Evolutionary conservation across 2,329 filamentous ascomycete species (phyloP).

Genomic region (Whalleya microplaca): DNA sequence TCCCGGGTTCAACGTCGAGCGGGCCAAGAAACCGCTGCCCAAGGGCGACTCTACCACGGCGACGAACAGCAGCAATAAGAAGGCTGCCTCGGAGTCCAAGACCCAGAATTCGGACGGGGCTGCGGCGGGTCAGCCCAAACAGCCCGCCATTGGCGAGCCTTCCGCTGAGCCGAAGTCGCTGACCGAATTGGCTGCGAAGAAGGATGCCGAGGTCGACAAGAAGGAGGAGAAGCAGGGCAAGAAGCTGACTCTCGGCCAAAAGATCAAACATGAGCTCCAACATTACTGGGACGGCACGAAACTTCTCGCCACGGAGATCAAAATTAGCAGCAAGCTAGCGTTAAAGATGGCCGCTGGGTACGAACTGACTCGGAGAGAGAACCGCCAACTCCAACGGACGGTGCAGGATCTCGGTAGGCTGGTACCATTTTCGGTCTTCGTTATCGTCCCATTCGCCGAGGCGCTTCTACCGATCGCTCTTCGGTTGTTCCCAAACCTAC

Average conservation of each 20-base stretch:
- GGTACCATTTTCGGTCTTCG: slow-evolving; percentile 94
- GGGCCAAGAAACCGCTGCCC: slow-evolving; percentile 82
- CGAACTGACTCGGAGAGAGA: slow-evolving; percentile 90
- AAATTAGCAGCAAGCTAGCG: slow-evolving; percentile 87
- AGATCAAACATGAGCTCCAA: slow-evolving; percentile 88
- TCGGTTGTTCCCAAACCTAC: slow-evolving; percentile 94
- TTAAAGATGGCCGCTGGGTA: slow-evolving; percentile 98
- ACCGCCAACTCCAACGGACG: slow-evolving; percentile 89
- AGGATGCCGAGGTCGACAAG: slow-evolving; percentile 63
- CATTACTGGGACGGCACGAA: slow-evolving; percentile 99
- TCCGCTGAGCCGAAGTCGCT: slow-evolving; percentile 50
- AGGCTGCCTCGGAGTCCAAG: slow-evolving; percentile 37
- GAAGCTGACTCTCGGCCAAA: slow-evolving; percentile 87
- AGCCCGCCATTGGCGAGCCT: slow-evolving; percentile 34
- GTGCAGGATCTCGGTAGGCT: slow-evolving; percentile 91
- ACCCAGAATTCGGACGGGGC: slow-evolving; percentile 35
- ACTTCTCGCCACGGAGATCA: slow-evolving; percentile 87
- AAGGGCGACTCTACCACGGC: slow-evolving; percentile 52
- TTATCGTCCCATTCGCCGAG: slow-evolving; percentile 96
- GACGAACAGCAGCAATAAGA: slow-evolving; percentile 41
- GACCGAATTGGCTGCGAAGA: slow-evolving; percentile 65
- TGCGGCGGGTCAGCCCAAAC: slow-evolving; percentile 32
- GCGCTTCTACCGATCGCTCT: slow-evolving; percentile 88
- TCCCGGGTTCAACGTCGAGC: slow-evolving; percentile 87
- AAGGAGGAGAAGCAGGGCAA: slow-evolving; percentile 75